Conservation (phyloP, 176 grass and related monocot species). For the Sorghum bicolor region DNA sequence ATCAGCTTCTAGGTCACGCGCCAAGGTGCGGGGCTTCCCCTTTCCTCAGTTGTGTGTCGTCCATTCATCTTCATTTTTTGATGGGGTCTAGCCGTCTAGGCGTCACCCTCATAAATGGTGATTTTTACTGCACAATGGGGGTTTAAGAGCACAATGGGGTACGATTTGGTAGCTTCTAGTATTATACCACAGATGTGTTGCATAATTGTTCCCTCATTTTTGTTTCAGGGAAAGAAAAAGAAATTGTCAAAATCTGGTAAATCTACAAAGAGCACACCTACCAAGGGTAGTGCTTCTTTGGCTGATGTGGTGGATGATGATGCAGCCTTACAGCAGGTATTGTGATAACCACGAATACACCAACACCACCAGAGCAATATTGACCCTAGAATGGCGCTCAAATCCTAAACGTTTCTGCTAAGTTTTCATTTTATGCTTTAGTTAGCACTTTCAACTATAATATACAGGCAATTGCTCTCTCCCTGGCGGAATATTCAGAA, state of each 20-base stretch:
- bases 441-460: neutral
- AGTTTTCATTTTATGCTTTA: neutral
- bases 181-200: neutral
- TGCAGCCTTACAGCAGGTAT: slow-evolving; percentile 52
- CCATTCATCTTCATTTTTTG: neutral
- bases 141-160: neutral
- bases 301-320: slow-evolving; percentile 44
- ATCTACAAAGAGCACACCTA: neutral
- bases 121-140: neutral
- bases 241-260: slow-evolving; percentile 38
- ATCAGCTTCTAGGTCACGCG: slow-evolving; percentile 35
- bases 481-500: slow-evolving; percentile 43
- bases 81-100: neutral
- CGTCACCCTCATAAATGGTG: neutral
- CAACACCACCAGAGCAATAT: neutral
- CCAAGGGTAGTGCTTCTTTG: slow-evolving; percentile 3
- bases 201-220: neutral
- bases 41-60: neutral
- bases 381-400: neutral
- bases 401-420: neutral
- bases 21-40: slow-evolving; percentile 35
- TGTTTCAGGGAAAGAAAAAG: slow-evolving; percentile 55
- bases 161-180: neutral
- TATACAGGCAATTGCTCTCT: slow-evolving; percentile 85
- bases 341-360: neutral